These are phyloP conservation scores for Melocanna baccifera DNA, from an alignment of 176 grass and related monocot species.

Conservation along the genomic window DNA sequence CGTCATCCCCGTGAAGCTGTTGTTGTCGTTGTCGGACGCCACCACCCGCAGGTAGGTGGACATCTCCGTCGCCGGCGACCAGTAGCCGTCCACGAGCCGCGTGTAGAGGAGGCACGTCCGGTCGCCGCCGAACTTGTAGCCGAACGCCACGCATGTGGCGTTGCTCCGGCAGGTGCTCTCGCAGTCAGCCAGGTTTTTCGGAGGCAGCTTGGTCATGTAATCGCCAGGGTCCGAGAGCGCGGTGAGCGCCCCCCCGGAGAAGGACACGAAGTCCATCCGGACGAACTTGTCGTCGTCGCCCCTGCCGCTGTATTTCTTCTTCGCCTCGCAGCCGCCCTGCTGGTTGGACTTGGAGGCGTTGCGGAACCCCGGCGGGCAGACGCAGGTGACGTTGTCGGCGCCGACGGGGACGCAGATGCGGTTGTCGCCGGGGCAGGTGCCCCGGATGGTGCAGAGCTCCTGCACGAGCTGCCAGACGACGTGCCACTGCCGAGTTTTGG, in stretches of 20 bases:
- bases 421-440: constrained; percentile 37
- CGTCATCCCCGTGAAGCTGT: constrained; percentile 69
- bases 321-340: constrained; percentile 20
- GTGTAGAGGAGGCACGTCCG: constrained; percentile 41
- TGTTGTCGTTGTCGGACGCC: constrained; percentile 32
- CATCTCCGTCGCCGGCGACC: constrained; percentile 71
- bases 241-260: background rate
- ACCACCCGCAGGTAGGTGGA: constrained; percentile 55
- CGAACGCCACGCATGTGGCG: constrained; percentile 49
- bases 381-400: constrained; percentile 32
- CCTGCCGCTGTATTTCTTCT: background rate
- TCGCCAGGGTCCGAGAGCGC: background rate
- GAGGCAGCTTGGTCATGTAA: background rate
- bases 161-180: background rate
- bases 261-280: constrained; percentile 67
- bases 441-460: constrained; percentile 75
- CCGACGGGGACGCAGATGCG: constrained; percentile 69
- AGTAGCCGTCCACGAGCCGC: constrained; percentile 46
- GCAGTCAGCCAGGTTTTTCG: constrained; percentile 47
- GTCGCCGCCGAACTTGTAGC: constrained; percentile 67
- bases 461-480: constrained; percentile 69
- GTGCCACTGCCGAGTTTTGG: background rate
- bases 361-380: constrained; percentile 77
- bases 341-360: background rate
- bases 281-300: constrained; percentile 51